These are phyloP conservation scores for Dactylonectria estremocensis DNA, from an alignment of 2,329 filamentous ascomycete species.

Conservation along the genomic window DNA sequence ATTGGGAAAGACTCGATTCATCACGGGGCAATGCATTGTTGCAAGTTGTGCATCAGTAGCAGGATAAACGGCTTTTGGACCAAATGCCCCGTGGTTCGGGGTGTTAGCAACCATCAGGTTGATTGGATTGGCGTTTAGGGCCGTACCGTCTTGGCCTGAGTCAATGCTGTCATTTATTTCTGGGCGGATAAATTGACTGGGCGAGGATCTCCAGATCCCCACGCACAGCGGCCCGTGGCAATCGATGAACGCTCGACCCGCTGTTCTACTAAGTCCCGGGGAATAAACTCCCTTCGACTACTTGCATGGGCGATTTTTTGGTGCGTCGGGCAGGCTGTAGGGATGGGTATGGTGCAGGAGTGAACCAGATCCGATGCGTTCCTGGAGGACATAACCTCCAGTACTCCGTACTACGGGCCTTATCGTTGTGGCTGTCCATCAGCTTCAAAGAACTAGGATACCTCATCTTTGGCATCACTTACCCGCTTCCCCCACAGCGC, in stretches of 20 bases:
- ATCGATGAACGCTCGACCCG: conserved; percentile 13
- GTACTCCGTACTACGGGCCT: too few species aligned
- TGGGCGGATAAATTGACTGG: neutral
- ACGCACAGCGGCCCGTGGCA: neutral
- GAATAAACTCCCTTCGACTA: neutral
- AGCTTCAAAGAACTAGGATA: neutral
- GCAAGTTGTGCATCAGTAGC: neutral
- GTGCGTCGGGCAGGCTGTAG: neutral
- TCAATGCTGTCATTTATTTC: conserved; percentile 15
- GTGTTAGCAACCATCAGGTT: neutral
- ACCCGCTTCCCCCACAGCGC: conserved; percentile 4
- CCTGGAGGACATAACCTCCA: neutral
- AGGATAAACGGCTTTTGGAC: neutral
- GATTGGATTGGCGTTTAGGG: neutral
- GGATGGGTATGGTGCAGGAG: neutral
- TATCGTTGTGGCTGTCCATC: neutral
- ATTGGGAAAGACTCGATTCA: conserved; percentile 16
- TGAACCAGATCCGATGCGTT: neutral
- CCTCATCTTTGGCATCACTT: neutral
- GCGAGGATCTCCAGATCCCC: conserved; percentile 1
- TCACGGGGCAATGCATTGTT: conserved; percentile 4
- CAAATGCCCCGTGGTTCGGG: neutral
- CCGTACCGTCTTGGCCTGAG: neutral
- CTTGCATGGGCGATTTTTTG: neutral
- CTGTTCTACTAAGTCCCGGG: neutral